Evolutionary conservation across 2,329 filamentous ascomycete species (phyloP).

Genomic region (Phaeosphaeria sp.): DNA sequence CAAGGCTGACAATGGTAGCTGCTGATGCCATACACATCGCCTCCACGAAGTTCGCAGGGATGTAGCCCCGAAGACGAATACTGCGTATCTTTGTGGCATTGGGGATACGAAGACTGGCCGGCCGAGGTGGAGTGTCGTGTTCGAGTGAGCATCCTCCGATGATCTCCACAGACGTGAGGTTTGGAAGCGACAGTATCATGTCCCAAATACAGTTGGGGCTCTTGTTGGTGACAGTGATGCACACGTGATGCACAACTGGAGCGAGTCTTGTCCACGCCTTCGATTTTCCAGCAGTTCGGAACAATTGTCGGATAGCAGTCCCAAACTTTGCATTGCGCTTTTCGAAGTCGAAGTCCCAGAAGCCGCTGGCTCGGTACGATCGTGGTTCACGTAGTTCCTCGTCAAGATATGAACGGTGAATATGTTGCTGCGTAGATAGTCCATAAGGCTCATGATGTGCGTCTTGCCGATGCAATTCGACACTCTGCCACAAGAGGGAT

Average conservation of each 20-base stretch:
- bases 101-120: neutral
- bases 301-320: neutral
- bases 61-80: neutral
- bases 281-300: neutral
- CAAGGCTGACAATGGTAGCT: neutral
- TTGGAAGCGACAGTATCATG: neutral
- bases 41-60: neutral
- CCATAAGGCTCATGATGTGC: conserved; percentile 1
- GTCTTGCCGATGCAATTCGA: conserved; percentile 10
- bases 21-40: neutral
- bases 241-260: neutral
- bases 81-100: neutral
- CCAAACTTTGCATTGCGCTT: conserved; percentile 3
- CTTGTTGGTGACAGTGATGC: neutral
- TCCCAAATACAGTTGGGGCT: neutral
- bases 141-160: neutral
- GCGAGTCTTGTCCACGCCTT: neutral
- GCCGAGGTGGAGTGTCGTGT: neutral
- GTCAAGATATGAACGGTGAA: neutral
- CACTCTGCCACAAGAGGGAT: conserved; percentile 2
- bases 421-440: neutral
- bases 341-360: conserved; percentile 1
- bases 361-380: neutral
- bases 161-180: neutral
- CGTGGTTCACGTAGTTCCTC: neutral